Base-by-base conservation (phyloP, 129 eudicot genomes). In the Deinandra increscens region DNA sequence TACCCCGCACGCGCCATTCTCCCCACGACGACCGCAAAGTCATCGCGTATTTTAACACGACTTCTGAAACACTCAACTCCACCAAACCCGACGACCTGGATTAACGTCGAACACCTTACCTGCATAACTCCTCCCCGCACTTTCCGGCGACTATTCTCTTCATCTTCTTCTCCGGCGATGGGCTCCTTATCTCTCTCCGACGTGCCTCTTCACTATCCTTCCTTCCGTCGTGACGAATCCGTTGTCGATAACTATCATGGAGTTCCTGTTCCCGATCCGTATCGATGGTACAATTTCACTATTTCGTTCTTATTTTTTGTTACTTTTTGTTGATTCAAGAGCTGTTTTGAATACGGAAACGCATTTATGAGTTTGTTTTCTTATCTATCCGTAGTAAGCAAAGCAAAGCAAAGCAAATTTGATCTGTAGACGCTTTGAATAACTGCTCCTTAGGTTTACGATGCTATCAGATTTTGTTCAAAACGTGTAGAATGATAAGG, bases 241-340 rank as follows among this genome's bases (percentile, higher is more conserved):
- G 88, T 89, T 9, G 83, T 89, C 26, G 99, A 94, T 72, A 65
- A 80, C 67, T 94, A 94, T 79, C 96, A 87, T 45, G 99, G 99
- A 42, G 84, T 87, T 23, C 31, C 33, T 10, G 90, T 94, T 62
- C 79, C 97, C 55, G 99, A 94, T 69, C 97, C 99, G 63, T 94
- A 94, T 64, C 84, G 99, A 60, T 94, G 99, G 99, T 94, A 83
- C 42, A 5, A 7, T 39, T 53, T 38, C 0, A 5, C 4, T 8
- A 12, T 17, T 76, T 8, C 14, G 5, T 13, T 48, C 0, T 58
- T 19, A 1, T 17, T 49, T 63, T 64, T 23, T 3, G 7, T 6
- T 18, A 0, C 4, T 8, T 54, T 29, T 7, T 36, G 0, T 58
- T 22, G 53, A 34, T 74, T 1, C 26, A 1, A 12, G 12, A n/a